These are phyloP conservation scores for Populus davidiana DNA, from an alignment of 345 rosid genomes.

Conservation along the genomic window DNA sequence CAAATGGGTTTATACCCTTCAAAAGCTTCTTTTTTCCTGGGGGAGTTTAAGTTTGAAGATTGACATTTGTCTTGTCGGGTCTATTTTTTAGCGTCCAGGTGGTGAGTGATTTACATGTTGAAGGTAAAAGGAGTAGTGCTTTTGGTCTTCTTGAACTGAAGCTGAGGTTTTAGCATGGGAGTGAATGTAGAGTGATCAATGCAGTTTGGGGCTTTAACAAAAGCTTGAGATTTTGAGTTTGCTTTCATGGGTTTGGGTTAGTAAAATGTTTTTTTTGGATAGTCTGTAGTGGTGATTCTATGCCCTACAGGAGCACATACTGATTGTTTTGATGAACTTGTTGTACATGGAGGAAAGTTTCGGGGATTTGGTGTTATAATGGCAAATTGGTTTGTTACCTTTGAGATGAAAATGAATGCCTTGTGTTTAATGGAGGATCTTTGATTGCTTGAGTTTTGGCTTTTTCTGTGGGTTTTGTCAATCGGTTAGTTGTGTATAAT, in stretches of 20 bases:
- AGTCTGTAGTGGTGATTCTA: slow-evolving; percentile 6
- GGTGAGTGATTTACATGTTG: slow-evolving; percentile 10
- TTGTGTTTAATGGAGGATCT: slow-evolving; percentile 20
- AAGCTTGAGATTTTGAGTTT: slow-evolving; percentile 19
- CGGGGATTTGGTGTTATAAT: slow-evolving; percentile 10
- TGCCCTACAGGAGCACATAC: slow-evolving; percentile 13
- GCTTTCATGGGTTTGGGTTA: slow-evolving; percentile 25
- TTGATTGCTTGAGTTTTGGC: slow-evolving; percentile 29
- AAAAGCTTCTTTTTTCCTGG: slow-evolving; percentile 11
- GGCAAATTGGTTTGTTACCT: slow-evolving; percentile 1
- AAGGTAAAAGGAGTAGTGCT: background rate
- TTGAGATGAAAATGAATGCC: slow-evolving; percentile 1
- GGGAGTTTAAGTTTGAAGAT: slow-evolving; percentile 12
- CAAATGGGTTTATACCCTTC: background rate
- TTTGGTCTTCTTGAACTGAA: slow-evolving; percentile 9
- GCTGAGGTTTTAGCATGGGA: slow-evolving; percentile 1
- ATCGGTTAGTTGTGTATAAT: slow-evolving; percentile 10
- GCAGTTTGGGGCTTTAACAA: background rate
- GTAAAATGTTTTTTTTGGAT: background rate
- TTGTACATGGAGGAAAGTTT: slow-evolving; percentile 9
- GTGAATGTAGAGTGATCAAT: slow-evolving; percentile 3
- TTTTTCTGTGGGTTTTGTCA: slow-evolving; percentile 1
- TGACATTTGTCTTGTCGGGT: slow-evolving; percentile 18
- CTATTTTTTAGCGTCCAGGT: slow-evolving; percentile 11
- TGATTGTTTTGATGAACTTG: slow-evolving; percentile 17